phyloP scores from a whole-genome alignment of 2,329 filamentous ascomycete genomes.

The Claviceps sp. region DNA sequence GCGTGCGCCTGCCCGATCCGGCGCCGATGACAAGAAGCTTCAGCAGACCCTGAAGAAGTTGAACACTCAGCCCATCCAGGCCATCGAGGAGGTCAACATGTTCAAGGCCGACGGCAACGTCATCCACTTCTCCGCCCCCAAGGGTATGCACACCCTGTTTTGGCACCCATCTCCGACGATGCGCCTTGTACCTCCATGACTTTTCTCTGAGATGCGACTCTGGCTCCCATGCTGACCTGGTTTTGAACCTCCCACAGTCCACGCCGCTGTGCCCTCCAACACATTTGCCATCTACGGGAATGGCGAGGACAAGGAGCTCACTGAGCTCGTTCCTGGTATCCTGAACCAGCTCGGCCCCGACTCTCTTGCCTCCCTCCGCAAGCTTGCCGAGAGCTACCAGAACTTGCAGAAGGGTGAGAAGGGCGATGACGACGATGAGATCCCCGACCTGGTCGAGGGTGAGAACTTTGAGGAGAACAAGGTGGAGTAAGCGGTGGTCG shows the following conservation, averaged over 20 bases:
- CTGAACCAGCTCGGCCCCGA: conserved; percentile 99
- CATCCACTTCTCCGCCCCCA: conserved; percentile 96
- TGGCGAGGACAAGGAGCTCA: conserved; percentile 99
- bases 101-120: conserved; percentile 99
- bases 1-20: conserved; percentile 86
- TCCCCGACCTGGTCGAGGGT: conserved; percentile 90
- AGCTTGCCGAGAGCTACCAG: conserved; percentile 99
- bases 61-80: conserved; percentile 98
- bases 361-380: conserved; percentile 92
- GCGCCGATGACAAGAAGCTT: conserved; percentile 99
- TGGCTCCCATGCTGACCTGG: neutral
- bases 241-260: conserved; percentile 44
- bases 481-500: conserved; percentile 56
- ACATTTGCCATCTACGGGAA: conserved; percentile 99
- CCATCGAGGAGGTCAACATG: conserved; percentile 99
- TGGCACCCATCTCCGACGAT: neutral
- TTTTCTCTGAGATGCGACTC: no score
- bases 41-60: conserved; percentile 97
- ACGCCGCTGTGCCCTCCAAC: conserved; percentile 94
- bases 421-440: conserved; percentile 81
- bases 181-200: no score
- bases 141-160: conserved; percentile 51
- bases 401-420: conserved; percentile 92
- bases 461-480: conserved; percentile 92
- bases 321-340: conserved; percentile 96